phyloP scores from a whole-genome alignment of 345 rosid species.

The Rhizophora mangle region DNA sequence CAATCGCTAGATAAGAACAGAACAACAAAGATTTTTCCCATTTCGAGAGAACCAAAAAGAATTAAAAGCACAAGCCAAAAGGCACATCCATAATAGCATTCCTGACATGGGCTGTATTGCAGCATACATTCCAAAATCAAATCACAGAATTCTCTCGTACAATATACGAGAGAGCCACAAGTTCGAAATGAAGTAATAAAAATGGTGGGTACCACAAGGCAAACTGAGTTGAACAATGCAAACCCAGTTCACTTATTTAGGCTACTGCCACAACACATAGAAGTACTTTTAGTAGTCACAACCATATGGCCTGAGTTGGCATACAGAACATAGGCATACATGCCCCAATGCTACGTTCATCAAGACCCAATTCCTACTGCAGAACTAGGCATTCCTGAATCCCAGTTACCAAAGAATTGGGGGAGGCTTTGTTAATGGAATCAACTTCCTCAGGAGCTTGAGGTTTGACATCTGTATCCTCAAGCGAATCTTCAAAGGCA shows the following conservation, averaged over 20 bases:
- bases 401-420: constrained; percentile 42
- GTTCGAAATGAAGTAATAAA: no score
- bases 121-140: no score
- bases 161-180: no score
- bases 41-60: no score
- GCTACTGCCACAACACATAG: constrained; percentile 2
- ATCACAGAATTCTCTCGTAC: no score
- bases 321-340: no score
- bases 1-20: no score
- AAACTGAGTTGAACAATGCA: neutral
- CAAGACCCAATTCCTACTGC: constrained; percentile 40
- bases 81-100: no score
- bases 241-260: constrained; percentile 19
- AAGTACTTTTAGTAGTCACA: neutral
- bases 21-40: no score
- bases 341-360: neutral
- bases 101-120: no score
- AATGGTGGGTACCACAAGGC: neutral
- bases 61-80: no score
- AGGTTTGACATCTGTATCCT: constrained; percentile 25
- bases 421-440: constrained; percentile 36
- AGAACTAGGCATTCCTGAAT: constrained; percentile 67
- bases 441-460: constrained; percentile 16
- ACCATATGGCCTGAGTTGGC: neutral
- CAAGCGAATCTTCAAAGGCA: constrained; percentile 20